Percentiles rank a stretch among this genome's conserved stretches.
phyloP scores from a whole-genome alignment of 768 basidiomycete species.

The Termitomyces sp. region DNA sequence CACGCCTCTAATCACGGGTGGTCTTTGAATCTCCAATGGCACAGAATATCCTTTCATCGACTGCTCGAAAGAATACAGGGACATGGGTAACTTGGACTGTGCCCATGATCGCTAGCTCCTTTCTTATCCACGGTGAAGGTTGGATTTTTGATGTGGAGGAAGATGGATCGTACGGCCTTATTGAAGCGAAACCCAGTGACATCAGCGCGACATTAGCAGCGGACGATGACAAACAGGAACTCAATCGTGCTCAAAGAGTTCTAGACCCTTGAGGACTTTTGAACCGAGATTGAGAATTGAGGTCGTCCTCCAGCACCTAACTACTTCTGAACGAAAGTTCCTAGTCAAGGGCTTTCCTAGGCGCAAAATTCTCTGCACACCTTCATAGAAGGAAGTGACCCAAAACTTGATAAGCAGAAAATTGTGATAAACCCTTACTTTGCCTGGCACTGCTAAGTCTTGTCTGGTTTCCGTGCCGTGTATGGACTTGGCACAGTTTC shows the following conservation, averaged over 20 bases:
- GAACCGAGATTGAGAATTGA: conserved; percentile 17
- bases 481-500: too few species aligned
- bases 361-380: too few species aligned
- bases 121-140: conserved; percentile 2
- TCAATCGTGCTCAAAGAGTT: background rate
- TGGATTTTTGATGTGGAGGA: conserved; percentile 11
- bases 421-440: too few species aligned
- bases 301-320: conserved; percentile 15
- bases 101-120: conserved; percentile 5
- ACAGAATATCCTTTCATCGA: conserved; percentile 12
- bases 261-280: conserved; percentile 13
- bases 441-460: too few species aligned
- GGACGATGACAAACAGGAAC: too few species aligned
- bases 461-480: too few species aligned
- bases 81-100: conserved; percentile 9
- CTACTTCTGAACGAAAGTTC: too few species aligned
- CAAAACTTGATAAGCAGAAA: too few species aligned
- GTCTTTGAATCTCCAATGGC: background rate
- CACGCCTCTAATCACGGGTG: background rate
- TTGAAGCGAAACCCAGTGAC: background rate
- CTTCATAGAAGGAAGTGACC: too few species aligned
- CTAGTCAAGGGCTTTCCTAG: too few species aligned
- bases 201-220: background rate
- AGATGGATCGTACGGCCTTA: background rate
- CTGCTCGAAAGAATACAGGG: background rate